Evolutionary conservation across 148 eudicot species (phyloP).

Genomic region (Chenopodium quinoa): DNA sequence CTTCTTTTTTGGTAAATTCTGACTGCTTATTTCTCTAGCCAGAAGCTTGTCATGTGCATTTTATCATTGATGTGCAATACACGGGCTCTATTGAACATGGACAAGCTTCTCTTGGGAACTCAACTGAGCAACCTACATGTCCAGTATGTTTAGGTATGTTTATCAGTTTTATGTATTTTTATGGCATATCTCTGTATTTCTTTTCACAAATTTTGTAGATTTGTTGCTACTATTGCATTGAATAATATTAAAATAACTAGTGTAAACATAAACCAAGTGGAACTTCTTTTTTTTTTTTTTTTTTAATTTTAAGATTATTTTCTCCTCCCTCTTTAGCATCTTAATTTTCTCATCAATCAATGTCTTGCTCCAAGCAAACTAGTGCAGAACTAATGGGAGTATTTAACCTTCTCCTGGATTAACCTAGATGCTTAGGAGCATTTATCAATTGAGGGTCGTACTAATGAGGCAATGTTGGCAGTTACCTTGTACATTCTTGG

Average conservation of each 20-base stretch:
- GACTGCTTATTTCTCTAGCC: conserved; percentile 41
- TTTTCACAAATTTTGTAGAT: not conserved
- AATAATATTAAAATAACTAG: not conserved
- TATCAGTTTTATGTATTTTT: no score
- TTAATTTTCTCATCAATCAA: not conserved
- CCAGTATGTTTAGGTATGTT: conserved; percentile 86
- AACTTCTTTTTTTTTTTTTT: not conserved
- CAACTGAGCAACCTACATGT: conserved; percentile 79
- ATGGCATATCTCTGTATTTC: not conserved
- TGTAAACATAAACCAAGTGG: not conserved
- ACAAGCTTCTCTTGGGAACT: conserved; percentile 59
- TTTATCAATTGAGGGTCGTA: not conserved
- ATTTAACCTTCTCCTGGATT: not conserved
- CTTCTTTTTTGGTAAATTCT: not conserved
- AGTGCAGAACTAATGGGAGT: no score
- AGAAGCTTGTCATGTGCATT: conserved; percentile 74
- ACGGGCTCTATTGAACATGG: conserved; percentile 82
- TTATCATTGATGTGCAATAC: conserved; percentile 76
- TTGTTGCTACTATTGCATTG: not conserved
- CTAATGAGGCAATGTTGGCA: not conserved
- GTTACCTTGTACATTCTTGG: not conserved
- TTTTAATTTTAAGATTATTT: no score
- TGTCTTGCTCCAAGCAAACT: no score
- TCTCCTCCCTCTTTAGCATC: not conserved
- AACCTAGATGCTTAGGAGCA: no score